Percentiles rank a stretch among this genome's conserved stretches.
Conservation (phyloP, 2,329 filamentous ascomycete species). For the Beauveria sp. region DNA sequence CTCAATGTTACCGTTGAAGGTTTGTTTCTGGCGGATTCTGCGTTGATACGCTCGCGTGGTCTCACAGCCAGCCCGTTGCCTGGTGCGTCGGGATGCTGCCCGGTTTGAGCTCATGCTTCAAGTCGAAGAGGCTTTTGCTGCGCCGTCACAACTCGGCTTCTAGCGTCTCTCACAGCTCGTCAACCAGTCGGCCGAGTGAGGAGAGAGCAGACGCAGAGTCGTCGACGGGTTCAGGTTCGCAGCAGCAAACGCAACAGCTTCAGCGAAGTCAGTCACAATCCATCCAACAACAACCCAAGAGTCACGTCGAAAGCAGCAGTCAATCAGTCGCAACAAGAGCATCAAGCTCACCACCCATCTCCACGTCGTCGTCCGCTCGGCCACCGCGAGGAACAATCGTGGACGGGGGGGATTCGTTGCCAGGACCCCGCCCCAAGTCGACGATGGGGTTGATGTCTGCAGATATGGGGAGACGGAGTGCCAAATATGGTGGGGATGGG, state of each 20-base stretch:
- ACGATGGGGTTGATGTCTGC: not conserved
- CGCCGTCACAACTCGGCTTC: slow-evolving; percentile 10
- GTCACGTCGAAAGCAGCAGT: not conserved
- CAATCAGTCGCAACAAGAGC: not conserved
- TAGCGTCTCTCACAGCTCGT: slow-evolving; percentile 10
- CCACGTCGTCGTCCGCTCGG: not conserved
- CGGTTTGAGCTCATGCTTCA: slow-evolving; percentile 39
- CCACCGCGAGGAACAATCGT: not conserved
- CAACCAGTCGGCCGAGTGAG: slow-evolving; percentile 8
- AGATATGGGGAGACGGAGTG: not conserved
- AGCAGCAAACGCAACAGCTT: not conserved
- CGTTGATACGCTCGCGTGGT: not conserved
- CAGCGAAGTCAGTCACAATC: not conserved
- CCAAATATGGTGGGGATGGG: not conserved
- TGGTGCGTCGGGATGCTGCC: slow-evolving; percentile 28
- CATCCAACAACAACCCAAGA: not conserved
- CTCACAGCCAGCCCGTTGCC: slow-evolving; percentile 4
- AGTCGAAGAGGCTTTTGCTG: slow-evolving; percentile 23
- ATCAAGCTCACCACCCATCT: not conserved
- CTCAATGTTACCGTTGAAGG: not conserved
- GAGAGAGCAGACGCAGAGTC: slow-evolving; percentile 4
- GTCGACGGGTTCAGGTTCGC: not conserved
- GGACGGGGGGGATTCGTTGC: not conserved
- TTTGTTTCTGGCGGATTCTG: not conserved
- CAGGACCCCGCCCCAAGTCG: not conserved